These are phyloP conservation scores for Plasmodium gaboni DNA, from an alignment of 169 alveolate genomes.

Conservation along the genomic window DNA sequence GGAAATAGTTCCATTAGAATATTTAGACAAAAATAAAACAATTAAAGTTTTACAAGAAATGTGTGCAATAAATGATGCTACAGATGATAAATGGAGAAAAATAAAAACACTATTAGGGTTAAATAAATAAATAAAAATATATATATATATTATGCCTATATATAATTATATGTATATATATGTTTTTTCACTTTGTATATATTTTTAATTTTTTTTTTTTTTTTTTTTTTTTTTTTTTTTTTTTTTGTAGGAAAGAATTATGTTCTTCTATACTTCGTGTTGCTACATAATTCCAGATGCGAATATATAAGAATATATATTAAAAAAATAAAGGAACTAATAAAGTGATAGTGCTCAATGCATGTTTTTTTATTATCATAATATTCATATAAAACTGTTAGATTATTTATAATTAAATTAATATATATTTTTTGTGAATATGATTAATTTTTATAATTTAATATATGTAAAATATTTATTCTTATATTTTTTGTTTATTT, in stretches of 20 bases:
- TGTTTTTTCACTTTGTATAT: not conserved
- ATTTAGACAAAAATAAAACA: slow-evolving; percentile 70
- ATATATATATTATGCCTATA: not conserved
- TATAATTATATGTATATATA: slow-evolving; percentile 5
- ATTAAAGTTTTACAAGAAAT: slow-evolving; percentile 68
- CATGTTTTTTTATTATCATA: slow-evolving; percentile 9
- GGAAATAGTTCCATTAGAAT: slow-evolving; percentile 73
- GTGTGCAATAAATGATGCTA: slow-evolving; percentile 76
- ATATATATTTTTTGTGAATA: not conserved
- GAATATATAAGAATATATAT: not conserved
- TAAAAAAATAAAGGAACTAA: not conserved
- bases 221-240: slow-evolving; percentile 43
- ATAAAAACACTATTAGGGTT: slow-evolving; percentile 69
- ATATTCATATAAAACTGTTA: not conserved
- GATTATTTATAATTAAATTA: no score
- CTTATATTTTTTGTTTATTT: no score
- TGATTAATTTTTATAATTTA: no score
- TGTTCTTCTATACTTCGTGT: slow-evolving; percentile 69
- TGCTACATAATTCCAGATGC: slow-evolving; percentile 26
- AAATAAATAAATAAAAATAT: not conserved
- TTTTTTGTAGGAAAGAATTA: slow-evolving; percentile 60
- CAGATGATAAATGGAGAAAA: slow-evolving; percentile 76
- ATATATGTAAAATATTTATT: no score
- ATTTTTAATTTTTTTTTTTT: not conserved
- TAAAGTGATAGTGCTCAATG: not conserved